Percentiles rank a stretch among this genome's conserved stretches.
Evolutionary conservation across 306 rosid species (phyloP).

Genomic region (Pyrus betulifolia): DNA sequence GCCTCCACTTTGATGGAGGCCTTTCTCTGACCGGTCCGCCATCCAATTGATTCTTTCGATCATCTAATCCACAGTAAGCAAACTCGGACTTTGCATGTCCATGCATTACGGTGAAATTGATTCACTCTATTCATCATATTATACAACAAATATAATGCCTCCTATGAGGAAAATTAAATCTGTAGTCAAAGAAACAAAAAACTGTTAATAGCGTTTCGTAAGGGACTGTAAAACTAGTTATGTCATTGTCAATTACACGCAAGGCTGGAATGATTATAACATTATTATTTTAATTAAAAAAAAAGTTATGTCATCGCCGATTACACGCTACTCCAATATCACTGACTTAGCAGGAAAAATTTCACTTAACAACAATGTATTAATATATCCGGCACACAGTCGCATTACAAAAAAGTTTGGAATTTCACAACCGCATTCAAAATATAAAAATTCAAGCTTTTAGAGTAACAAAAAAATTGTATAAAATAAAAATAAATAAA

Average conservation of each 20-base stretch:
- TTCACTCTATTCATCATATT: background rate
- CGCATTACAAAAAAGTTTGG: conserved; percentile 34
- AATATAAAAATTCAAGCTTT: background rate
- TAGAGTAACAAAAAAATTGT: background rate
- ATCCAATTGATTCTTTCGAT: conserved; percentile 85
- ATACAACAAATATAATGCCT: background rate
- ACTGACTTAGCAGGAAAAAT: background rate
- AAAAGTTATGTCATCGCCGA: background rate
- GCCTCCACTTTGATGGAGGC: conserved; percentile 81
- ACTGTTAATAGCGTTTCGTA: background rate
- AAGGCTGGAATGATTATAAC: fast-evolving
- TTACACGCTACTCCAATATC: background rate
- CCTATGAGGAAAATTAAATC: conserved; percentile 2
- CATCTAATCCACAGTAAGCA: conserved; percentile 55
- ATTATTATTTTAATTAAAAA: too few relatives aligned
- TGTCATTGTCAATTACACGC: too few relatives aligned
- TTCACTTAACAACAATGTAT: background rate
- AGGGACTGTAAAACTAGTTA: background rate
- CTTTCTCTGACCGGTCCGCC: conserved; percentile 80
- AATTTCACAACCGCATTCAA: background rate
- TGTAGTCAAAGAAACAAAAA: conserved; percentile 19
- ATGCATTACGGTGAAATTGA: background rate
- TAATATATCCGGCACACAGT: conserved; percentile 66
- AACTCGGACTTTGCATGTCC: background rate
- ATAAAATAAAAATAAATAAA: background rate